Evolutionary conservation across 2,329 filamentous ascomycete species (phyloP), one percentile per base, ranked within the genome.

Genomic region (Colletotrichum lupini): DNA sequence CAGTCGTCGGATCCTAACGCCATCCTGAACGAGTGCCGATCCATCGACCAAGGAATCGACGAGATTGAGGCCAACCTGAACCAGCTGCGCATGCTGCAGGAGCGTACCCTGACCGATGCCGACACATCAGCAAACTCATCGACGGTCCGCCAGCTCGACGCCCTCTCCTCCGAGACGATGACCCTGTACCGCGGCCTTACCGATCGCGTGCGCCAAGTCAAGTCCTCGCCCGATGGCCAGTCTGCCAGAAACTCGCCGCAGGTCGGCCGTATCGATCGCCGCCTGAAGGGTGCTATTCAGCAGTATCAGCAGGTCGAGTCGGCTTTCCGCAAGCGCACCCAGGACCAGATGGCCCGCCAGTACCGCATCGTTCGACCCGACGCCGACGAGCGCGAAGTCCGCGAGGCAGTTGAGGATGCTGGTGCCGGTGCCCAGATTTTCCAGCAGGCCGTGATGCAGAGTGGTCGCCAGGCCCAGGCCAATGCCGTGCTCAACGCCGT

Each of bases 311-410:
- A 91, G 76, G 87, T 94, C 68, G 95, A 98, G 83, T 90, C 90
- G 1, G 89, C 92, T 26, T 98, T 95, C 88, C 91, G 93, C 80
- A 93, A 93, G 83, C 92, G 93, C 77, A 91, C 94, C 37, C 90
- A 94, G 81, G 93, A 95, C 62, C 94, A 97, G 83, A 94, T 97
- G 85, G 93, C 92, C 76, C 91, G 97, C 68, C 95, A 98, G 82
- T 98, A 97, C 84, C 90, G 93, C 72, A 98, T 98, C 80, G 95
- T 97, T 68, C 90, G 92, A 76, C 94, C 95, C 26, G 92, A 97
- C 71, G 94, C 94, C 3, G 89, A 90, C 32, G 94, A 97, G 67
- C 86, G 88, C 56, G 95, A 98, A 82, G 91, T 98, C 32, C 88
- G 89, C 72, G 90, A 92, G 70, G 95, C 94, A 19, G 93, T 95